A percentile compares a stretch with the other conserved stretches of the same genome.
Evolutionary conservation across 768 basidiomycete genomes (phyloP).

Genomic region (Rhodotorula taiwanensis): DNA sequence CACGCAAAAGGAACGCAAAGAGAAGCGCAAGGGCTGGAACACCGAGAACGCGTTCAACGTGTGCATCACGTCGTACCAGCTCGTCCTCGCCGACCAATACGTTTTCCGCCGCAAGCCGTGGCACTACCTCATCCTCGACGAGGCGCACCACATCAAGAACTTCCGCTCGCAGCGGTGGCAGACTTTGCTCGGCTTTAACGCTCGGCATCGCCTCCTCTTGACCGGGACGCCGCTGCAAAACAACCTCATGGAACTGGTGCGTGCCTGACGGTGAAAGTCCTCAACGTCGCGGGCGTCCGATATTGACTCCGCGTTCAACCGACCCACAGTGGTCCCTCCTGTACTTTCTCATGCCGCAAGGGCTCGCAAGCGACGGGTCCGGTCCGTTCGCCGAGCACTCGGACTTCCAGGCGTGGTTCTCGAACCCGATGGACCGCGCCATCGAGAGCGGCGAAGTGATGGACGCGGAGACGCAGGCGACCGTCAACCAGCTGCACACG

Average conservation of each 20-base stretch:
- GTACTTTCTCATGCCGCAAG: constrained; percentile 90
- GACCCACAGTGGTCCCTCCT: constrained; percentile 66
- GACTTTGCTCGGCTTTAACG: constrained; percentile 53
- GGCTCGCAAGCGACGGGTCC: constrained; percentile 22
- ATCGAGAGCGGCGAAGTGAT: constrained; percentile 57
- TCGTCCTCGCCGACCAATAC: constrained; percentile 51
- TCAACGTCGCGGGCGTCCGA: too few species aligned
- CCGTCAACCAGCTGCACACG: constrained; percentile 45
- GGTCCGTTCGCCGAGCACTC: constrained; percentile 71
- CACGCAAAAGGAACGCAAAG: constrained; percentile 69
- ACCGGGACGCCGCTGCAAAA: constrained; percentile 98
- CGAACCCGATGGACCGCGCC: constrained; percentile 74
- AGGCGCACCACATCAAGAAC: constrained; percentile 92
- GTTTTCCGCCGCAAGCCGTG: constrained; percentile 48
- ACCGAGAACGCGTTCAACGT: constrained; percentile 52
- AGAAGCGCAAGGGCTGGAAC: constrained; percentile 45
- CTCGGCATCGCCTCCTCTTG: constrained; percentile 82
- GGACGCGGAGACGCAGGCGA: constrained; percentile 73
- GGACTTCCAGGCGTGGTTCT: constrained; percentile 94
- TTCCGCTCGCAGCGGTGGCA: constrained; percentile 54
- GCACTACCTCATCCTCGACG: constrained; percentile 92
- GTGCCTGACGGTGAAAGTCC: not conserved
- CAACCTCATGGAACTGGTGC: constrained; percentile 58
- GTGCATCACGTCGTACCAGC: constrained; percentile 51
- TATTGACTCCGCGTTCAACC: not conserved